Base-by-base conservation (phyloP, 2,329 filamentous ascomycete genomes). In the Bipolaris gigantea region DNA sequence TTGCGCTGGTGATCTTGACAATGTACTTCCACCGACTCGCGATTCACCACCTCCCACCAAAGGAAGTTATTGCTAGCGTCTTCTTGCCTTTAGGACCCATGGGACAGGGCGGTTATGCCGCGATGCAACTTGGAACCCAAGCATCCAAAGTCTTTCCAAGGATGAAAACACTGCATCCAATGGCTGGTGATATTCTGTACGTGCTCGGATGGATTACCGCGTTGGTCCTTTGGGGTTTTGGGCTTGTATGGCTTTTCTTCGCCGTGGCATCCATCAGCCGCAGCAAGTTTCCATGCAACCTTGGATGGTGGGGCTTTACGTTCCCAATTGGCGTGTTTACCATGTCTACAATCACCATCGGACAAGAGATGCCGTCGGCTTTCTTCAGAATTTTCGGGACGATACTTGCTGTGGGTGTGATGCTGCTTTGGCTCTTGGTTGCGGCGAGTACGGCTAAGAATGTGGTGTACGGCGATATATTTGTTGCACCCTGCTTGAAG, bases 1-100 rank as follows among this genome's bases (percentile, higher is more conserved):
- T 89, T 50, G 82, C 86, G 1, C 79, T 85, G 63, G 78, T 81
- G 39, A 80, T 88, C 15, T 73, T 89, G 42, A 83, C 82, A 1
- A 80, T 89, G 8, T 90, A 90, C 73, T 89, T 88, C 67, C 84
- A 88, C 62, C 83, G 87, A n/a, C 76, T 90, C 4, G 83, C 83
- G 1, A 72, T 89, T 7, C 81, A 89, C 72, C 83, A 85, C 23
- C 78, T 89, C 7, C 86, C 86, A 0, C 81, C 85, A 0, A 78
- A 82, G 46, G 87, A 88, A 67, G 82, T 85, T 50, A 87, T 89
- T 45, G 85, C 89, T 21, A 86, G 82, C 11, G 81, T 85, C 4
- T 87, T 89, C 62, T 75, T 89, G 0, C 86, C 87, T 1, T 76
- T 89, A 0, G 86, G 87, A 0, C 86, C 86, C 0, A 74, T 89